Evolutionary conservation across 768 basidiomycete genomes (phyloP).

Genomic region (Tubosaeta sp.): DNA sequence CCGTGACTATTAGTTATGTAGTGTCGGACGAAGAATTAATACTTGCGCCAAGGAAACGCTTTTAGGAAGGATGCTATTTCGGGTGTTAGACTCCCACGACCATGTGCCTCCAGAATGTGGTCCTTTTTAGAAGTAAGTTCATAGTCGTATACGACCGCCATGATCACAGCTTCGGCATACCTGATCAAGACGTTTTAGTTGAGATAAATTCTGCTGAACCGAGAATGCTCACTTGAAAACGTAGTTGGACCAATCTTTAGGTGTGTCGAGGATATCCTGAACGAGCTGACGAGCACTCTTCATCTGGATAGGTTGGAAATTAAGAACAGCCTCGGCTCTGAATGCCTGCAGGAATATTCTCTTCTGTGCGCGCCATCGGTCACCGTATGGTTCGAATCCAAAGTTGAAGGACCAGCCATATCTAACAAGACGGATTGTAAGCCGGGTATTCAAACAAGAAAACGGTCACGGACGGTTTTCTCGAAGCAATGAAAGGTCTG

Average conservation of each 20-base stretch:
- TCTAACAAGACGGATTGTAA: neutral
- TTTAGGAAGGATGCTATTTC: neutral
- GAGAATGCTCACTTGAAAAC: slow-evolving; percentile 6
- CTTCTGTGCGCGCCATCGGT: slow-evolving; percentile 20
- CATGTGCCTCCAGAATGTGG: slow-evolving; percentile 35
- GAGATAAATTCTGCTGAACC: neutral
- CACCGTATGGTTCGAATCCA: slow-evolving; percentile 16
- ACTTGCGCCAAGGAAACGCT: slow-evolving; percentile 21
- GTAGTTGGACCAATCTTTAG: slow-evolving; percentile 3
- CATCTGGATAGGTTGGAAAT: slow-evolving; percentile 15
- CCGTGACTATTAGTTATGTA: neutral
- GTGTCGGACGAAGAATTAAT: neutral
- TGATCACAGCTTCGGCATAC: slow-evolving; percentile 32
- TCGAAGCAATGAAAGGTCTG: neutral
- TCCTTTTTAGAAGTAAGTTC: slow-evolving; percentile 33
- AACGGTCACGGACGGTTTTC: neutral
- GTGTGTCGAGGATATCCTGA: slow-evolving; percentile 1
- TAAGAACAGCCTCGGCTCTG: slow-evolving; percentile 8
- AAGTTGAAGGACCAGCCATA: slow-evolving; percentile 20
- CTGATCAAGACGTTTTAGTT: slow-evolving; percentile 10
- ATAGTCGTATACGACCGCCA: slow-evolving; percentile 40
- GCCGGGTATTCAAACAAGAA: neutral
- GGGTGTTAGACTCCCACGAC: slow-evolving; percentile 20
- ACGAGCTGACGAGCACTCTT: slow-evolving; percentile 17
- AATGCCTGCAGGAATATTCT: slow-evolving; percentile 24